phyloP scores from a whole-genome alignment of 75 land plant genomes.

The Cryptomeria japonica region DNA sequence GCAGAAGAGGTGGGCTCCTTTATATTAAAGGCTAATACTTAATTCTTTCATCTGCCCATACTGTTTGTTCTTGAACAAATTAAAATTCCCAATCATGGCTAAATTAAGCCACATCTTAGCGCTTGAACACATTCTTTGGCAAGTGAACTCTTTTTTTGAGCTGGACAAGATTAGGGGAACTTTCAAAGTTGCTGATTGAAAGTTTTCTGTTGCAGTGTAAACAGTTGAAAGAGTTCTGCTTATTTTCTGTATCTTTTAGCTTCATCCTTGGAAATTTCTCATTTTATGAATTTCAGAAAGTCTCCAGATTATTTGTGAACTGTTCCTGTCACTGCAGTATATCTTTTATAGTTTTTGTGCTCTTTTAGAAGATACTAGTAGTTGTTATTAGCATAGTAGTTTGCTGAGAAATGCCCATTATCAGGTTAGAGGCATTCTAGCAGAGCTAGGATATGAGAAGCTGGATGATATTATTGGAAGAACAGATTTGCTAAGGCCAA shows the following conservation, averaged over 20 bases:
- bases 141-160: neutral
- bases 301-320: neutral
- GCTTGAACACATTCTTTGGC: neutral
- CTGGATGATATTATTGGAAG: slow-evolving; percentile 95
- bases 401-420: slow-evolving; percentile 8
- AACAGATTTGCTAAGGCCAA: slow-evolving; percentile 74
- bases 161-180: neutral
- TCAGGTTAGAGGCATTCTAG: slow-evolving; percentile 90
- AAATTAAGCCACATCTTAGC: neutral
- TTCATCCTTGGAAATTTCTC: neutral
- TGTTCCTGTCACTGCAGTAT: neutral
- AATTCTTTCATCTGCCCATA: neutral
- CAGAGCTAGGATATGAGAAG: slow-evolving; percentile 91
- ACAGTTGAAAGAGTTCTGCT: neutral
- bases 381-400: neutral
- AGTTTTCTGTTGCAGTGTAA: neutral
- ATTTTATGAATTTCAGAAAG: slow-evolving; percentile 5
- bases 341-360: neutral
- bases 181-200: neutral
- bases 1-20: slow-evolving; percentile 89
- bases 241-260: neutral
- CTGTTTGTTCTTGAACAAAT: neutral
- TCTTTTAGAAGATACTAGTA: neutral
- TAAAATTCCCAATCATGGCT: neutral
- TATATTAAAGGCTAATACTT: slow-evolving; percentile 2